Percentiles rank a stretch among this genome's conserved stretches.
Evolutionary conservation across 2,329 filamentous ascomycete species (phyloP).

Genomic region (Fusarium longipes): DNA sequence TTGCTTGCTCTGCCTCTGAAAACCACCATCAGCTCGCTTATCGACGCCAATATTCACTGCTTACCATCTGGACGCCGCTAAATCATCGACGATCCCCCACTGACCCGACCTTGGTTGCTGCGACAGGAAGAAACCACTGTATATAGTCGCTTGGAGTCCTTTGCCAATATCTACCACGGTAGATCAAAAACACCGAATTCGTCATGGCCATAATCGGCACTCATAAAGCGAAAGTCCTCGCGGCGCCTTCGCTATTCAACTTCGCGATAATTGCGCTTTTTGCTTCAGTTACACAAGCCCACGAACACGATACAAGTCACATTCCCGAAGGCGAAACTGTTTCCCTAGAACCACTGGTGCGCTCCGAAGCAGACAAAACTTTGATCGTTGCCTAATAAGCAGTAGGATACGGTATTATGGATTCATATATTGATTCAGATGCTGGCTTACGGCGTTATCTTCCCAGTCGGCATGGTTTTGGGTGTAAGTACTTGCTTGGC

Average conservation of each 20-base stretch:
- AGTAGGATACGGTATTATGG: constrained; percentile 86
- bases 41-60: constrained; percentile 16
- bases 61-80: constrained; percentile 22
- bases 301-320: constrained; percentile 61
- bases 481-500: constrained; percentile 69
- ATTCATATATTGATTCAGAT: constrained; percentile 91
- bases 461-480: constrained; percentile 94
- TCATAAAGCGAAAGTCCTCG: constrained; percentile 26
- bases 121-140: constrained; percentile 4
- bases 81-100: constrained; percentile 36
- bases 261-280: constrained; percentile 44
- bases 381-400: constrained; percentile 48
- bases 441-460: constrained; percentile 89
- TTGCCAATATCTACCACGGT: background rate
- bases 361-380: constrained; percentile 43
- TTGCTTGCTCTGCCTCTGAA: constrained; percentile 37
- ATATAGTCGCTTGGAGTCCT: background rate
- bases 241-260: constrained; percentile 29
- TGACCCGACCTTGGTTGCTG: background rate
- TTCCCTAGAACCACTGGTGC: constrained; percentile 78
- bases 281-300: constrained; percentile 48
- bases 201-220: constrained; percentile 36
- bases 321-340: constrained; percentile 77
- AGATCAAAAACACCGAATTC: background rate
- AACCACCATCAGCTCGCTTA: constrained; percentile 29